Base-by-base conservation (phyloP, 2,329 filamentous ascomycete species). In the Westerdykella sp. region DNA sequence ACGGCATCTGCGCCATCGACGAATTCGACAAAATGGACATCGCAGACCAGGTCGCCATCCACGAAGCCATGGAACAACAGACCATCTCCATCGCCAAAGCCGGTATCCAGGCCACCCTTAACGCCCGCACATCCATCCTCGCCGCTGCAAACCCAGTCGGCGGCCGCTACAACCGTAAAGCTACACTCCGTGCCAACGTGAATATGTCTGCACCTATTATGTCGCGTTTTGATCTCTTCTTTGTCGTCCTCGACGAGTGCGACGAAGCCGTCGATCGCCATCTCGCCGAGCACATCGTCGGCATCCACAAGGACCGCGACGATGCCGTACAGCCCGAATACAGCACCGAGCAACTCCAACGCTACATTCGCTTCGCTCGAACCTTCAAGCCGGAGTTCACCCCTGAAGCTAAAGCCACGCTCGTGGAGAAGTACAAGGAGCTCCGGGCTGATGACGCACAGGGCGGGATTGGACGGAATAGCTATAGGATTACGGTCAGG, bases 21-120 rank as follows among this genome's bases (percentile, higher is more conserved):
- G 93, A 98, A 66, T 98, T 98, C 57, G 93, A 98, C 79, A 98
- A 98, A 74, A 98, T 98, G 93, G 93, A 98, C 60, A 86, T 98
- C 49, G 82, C 74, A 41, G 93, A 98, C 66, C 93, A 98, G 71
- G 93, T 98, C 43, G 93, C 93, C 53, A 98, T 98, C 60, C 93
- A 98, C 78, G 93, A 98, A 80, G 93, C 93, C 46, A 98, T 98
- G 93, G 93, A 98, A 79, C 93, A 98, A 73, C 93, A 98, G 70
- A 98, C 93, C 5, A 98, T 98, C 53, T 96, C 89, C 7, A 98
- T 98, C 59, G 91, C 93, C 47, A 98, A 98, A 71, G 93, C 93
- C 5, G 93, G 93, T 59, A 98, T 98, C 46, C 93, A 98, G 66
- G 94, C 93, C 4, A 98, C 93, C 0, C 79, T 98, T 37, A 98